phyloP scores from a whole-genome alignment of 176 grass and related monocot genomes.

The Dactylis glomerata region DNA sequence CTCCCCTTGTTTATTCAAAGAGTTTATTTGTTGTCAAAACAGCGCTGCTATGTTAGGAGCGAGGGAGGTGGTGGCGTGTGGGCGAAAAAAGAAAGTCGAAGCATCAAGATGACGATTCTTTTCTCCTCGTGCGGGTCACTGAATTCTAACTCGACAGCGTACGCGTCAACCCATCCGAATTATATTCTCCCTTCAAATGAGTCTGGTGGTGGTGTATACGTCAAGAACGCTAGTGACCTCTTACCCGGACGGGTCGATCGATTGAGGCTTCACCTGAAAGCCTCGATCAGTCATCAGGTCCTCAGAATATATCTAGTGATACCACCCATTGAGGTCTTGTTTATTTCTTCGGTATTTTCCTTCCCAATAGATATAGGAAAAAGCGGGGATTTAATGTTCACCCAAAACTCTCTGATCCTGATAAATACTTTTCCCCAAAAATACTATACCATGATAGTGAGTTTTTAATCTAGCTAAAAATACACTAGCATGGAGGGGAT shows the following conservation, averaged over 20 bases:
- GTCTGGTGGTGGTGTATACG: neutral
- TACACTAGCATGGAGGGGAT: too few relatives aligned
- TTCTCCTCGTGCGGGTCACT: neutral
- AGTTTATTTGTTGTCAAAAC: neutral
- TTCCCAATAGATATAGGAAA: too few relatives aligned
- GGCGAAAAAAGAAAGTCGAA: neutral
- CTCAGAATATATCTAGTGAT: too few relatives aligned
- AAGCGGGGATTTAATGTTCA: too few relatives aligned
- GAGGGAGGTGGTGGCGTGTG: constrained; percentile 7
- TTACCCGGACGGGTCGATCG: neutral
- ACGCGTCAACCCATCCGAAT: neutral
- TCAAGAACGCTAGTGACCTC: neutral
- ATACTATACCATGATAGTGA: too few relatives aligned
- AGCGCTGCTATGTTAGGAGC: neutral
- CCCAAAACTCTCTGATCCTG: too few relatives aligned
- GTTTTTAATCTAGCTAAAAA: too few relatives aligned
- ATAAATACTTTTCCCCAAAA: too few relatives aligned
- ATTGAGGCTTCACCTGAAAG: too few relatives aligned
- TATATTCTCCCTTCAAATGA: neutral
- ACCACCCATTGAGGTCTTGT: too few relatives aligned
- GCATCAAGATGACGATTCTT: constrained; percentile 8
- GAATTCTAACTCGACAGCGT: neutral
- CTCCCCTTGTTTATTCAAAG: neutral
- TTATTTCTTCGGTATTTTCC: too few relatives aligned
- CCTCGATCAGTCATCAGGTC: too few relatives aligned